Conservation (phyloP, 2,329 filamentous ascomycete genomes). For the Colletotrichum somersetense region DNA sequence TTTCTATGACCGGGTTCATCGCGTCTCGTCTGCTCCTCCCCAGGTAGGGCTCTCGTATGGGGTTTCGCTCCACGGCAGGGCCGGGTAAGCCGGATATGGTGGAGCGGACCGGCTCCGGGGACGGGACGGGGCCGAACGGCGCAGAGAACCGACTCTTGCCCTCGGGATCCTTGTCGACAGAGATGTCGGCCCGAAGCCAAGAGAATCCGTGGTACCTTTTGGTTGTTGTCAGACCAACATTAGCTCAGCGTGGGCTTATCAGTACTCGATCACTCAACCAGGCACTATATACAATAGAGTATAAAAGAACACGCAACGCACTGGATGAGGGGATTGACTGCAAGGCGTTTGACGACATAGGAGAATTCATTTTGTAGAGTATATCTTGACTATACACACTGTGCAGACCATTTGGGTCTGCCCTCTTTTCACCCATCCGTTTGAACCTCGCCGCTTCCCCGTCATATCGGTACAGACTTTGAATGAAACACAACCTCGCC, state of each 20-base stretch:
- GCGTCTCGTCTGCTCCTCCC: not conserved
- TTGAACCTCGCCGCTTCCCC: not conserved
- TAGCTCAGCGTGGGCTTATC: not conserved
- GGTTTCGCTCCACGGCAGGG: not conserved
- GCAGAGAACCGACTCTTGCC: not conserved
- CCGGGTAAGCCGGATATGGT: not conserved
- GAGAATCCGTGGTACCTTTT: not conserved
- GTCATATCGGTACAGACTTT: slow-evolving; percentile 36
- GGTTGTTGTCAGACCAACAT: not conserved
- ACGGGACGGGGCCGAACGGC: not conserved
- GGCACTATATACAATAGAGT: not conserved
- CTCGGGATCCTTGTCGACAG: not conserved
- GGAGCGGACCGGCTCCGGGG: not conserved
- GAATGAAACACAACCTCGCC: slow-evolving; percentile 13
- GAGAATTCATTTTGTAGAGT: slow-evolving; percentile 35
- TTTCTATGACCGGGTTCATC: not conserved
- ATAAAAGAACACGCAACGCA: too few relatives aligned
- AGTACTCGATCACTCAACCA: not conserved
- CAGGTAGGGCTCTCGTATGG: not conserved
- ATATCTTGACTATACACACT: slow-evolving; percentile 37
- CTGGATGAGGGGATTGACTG: too few relatives aligned
- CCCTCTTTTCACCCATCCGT: slow-evolving; percentile 17
- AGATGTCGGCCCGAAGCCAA: not conserved
- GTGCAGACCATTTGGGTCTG: slow-evolving; percentile 1
- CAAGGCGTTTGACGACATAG: slow-evolving; percentile 16